Base-by-base conservation (phyloP, 2,329 filamentous ascomycete species). In the Aspergillus neoniger region DNA sequence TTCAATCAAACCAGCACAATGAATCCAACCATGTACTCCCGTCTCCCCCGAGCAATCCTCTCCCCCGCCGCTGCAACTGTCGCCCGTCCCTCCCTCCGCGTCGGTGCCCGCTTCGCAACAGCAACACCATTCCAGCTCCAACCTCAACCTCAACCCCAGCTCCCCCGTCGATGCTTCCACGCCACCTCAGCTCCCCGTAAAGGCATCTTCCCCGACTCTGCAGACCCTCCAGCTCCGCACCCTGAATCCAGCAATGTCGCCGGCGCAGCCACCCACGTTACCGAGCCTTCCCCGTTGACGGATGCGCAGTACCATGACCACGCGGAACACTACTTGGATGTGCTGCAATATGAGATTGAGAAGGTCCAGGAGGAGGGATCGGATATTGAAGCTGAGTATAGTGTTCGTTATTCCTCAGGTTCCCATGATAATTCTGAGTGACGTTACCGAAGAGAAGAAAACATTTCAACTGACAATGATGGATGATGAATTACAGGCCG, bases 381-480 rank as follows among this genome's bases (percentile, higher is more conserved):
- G 0, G 90, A 92, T 57, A 78, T 96, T 5, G 95, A 99, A 67
- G 89, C 95, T 5, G 95, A 99, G 72, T 98, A 89, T 69, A 89
- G 89, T 62, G 94, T 97, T 82, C 64, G 88, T 82, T 38, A 17
- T 39, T 28, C 23, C 36, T 15, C 28, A 7, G 15, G 0, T 17
- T 7, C 21, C 15, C 49, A 25, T 54, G 21, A 44, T 54, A 44
- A 21, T n/a, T 7, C 30, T 12, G 32, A 36, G 32, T 14, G 1
- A 36, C 12, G 32, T 12, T 36, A 12, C 30, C 12, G 32, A 36
- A 36, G 12, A 36, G 10, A 25, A 17, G 7, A 55, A 55, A 17
- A 17, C 25, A 23, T 15, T 5, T n/a, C 48, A 28, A 36, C 58
- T 56, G 47, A 60, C 28, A 19, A 12, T 19, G 50, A n/a, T 17